Evolutionary conservation across 176 grass and related monocot genomes (phyloP), one percentile per base, ranked within the genome.

Genomic region (Urochloa ruziziensis): DNA sequence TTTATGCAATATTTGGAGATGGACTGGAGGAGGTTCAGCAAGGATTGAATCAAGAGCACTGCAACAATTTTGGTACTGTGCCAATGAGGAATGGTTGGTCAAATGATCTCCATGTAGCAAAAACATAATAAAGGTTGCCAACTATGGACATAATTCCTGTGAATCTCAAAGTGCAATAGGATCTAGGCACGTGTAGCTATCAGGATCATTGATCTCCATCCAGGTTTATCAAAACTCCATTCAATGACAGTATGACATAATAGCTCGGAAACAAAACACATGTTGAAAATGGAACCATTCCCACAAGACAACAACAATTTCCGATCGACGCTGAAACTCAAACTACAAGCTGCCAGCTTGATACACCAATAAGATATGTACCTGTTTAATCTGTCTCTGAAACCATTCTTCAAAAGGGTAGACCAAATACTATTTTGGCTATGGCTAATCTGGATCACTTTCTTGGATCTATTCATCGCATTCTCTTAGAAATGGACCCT

Each of bases 381-480:
- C 10, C 7, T 42, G 44, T 36, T 24, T 24, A 62, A 73, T 73
- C 21, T 51, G 0, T 72, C 36, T 4, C 21, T 16, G 3, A 60
- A 14, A 43, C 23, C 59, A 48, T 61, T 28, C 68, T 83, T n/a
- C 58, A 61, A 82, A 42, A 74, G 46, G 39, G 53, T 71, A 29
- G 36, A 73, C 54, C 23, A 73, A 83, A 46, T 34, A 83, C 23
- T 74, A 62, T 43, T 69, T 70, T 29, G 16, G 23, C 47, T 39
- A 63, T 62, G 67, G 40, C 16, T 15, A 21, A 47, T 33, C 80
- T 44, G 46, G 40, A 51, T 23, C 57, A 74, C 16, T 83, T 74
- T 3, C 24, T 13, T 74, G 57, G 81, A 83, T 83, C 81, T 63
- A 32, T 25, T n/a, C 8, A 63, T 49, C 36, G 56, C 23, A 74